Percentiles rank a stretch among this genome's conserved stretches.
phyloP scores from a whole-genome alignment of 2,329 filamentous ascomycete species.

The Fusarium veterinarium region DNA sequence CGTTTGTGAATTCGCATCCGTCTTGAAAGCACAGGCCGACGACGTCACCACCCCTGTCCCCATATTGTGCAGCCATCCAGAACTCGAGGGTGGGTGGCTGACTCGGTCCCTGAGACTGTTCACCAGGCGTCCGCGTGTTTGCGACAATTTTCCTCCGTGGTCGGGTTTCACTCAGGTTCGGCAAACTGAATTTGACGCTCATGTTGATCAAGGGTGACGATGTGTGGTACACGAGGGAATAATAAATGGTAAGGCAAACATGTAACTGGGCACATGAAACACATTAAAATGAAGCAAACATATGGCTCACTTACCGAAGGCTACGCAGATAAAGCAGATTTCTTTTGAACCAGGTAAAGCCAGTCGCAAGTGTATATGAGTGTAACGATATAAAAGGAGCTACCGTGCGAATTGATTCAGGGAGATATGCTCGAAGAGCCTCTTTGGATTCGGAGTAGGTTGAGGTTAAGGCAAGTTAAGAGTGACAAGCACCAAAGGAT shows the following conservation, averaged over 20 bases:
- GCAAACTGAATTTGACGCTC: not conserved
- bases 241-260: not conserved
- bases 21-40: conserved; percentile 24
- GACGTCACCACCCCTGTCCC: conserved; percentile 34
- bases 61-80: conserved; percentile 18
- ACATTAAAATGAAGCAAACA: conserved; percentile 27
- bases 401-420: conserved; percentile 4
- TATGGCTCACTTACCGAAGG: conserved; percentile 28
- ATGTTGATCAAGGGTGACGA: conserved; percentile 5
- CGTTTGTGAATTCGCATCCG: conserved; percentile 31
- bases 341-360: not conserved
- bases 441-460: conserved; percentile 6
- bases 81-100: conserved; percentile 19
- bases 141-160: conserved; percentile 18
- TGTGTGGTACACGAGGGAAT: not conserved
- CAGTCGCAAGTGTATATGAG: not conserved
- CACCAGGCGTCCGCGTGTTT: conserved; percentile 16
- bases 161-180: conserved; percentile 15
- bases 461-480: conserved; percentile 29
- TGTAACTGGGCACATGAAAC: conserved; percentile 15
- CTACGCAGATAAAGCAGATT: not conserved
- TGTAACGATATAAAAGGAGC: conserved; percentile 2
- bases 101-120: conserved; percentile 27
- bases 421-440: conserved; percentile 11
- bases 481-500: conserved; percentile 13